Evolutionary conservation across 371 early-diverging fungal genomes (phyloP), one percentile per base, ranked within the genome.

Genomic region (Mortierella sp.): DNA sequence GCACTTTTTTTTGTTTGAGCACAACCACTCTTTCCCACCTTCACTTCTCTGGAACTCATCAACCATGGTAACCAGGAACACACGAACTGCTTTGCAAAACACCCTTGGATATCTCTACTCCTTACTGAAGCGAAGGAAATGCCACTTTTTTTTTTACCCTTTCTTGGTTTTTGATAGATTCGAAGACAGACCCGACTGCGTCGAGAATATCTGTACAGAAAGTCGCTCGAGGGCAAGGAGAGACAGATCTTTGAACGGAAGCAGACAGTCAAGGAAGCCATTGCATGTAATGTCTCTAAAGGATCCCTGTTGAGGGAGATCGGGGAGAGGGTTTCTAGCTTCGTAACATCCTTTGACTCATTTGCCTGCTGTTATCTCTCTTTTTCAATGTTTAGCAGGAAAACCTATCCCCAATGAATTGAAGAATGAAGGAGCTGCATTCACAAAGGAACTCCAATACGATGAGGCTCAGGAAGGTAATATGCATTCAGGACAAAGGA

Each of bases 141-240:
- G n/a, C n/a, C n/a, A n/a, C n/a, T n/a, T n/a, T n/a, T n/a, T n/a
- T n/a, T n/a, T n/a, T n/a, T n/a, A n/a, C n/a, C 30, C 31, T 46
- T 23, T 34, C 12, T 26, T 30, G 13, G 26, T 39, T 42, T 46
- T 0, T 23, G 16, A 55, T 82, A 90, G 95, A 87, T 92, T 66
- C 88, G 95, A 45, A 81, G 95, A 80, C 90, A 95, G 63, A 89
- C 92, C 45, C 88, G 96, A 24, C 85, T 92, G 70, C 88, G 96
- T 47, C 78, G 95, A 74, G 99, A 97, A 84, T 98, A 96, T 70
- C 86, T 98, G 23, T 97, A 96, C 87, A 88, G 92, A 72, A 98
- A 98, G 83, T 91, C 95, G 31, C 85, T 96, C 21, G 97, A 98
- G 86, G 80, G 89, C 50, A 94, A 95, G 80, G 96, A 97, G 39